These are phyloP conservation scores for Leishmania martiniquensis DNA, from an alignment of 208 protist species.

Conservation along the genomic window DNA sequence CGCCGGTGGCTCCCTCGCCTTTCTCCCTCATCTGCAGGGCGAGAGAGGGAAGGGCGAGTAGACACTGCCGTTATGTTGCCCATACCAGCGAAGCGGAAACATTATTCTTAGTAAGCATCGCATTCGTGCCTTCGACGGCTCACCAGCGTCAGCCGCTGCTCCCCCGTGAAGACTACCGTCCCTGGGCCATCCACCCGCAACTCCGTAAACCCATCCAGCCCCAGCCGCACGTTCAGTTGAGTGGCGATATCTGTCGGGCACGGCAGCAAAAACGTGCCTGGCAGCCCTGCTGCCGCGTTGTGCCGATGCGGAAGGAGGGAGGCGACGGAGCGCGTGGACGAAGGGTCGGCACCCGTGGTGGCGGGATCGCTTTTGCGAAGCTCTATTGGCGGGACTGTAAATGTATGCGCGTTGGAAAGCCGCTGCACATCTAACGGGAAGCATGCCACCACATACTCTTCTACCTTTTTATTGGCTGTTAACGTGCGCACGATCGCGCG, in stretches of 20 bases:
- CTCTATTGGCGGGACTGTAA: slow-evolving; percentile 1
- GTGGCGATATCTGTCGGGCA: slow-evolving; percentile 48
- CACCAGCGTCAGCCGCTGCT: slow-evolving; percentile 49
- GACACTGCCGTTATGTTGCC: background rate
- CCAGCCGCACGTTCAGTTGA: slow-evolving; percentile 62
- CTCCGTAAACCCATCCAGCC: slow-evolving; percentile 74
- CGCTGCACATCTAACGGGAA: slow-evolving; percentile 45
- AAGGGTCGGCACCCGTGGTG: background rate
- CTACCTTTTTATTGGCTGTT: slow-evolving; percentile 39
- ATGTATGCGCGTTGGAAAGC: slow-evolving; percentile 12
- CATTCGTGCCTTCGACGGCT: slow-evolving; percentile 1
- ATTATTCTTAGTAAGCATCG: background rate
- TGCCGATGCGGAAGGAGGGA: slow-evolving; percentile 6
- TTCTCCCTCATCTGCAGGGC: background rate
- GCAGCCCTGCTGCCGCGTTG: background rate
- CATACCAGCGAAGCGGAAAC: background rate
- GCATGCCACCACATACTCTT: slow-evolving; percentile 60
- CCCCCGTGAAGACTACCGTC: slow-evolving; percentile 70
- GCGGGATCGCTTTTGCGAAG: background rate
- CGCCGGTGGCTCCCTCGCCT: background rate
- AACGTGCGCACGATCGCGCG: slow-evolving; percentile 56
- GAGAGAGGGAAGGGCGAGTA: background rate
- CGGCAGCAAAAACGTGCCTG: slow-evolving; percentile 21
- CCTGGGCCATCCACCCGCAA: slow-evolving; percentile 77
- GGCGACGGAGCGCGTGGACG: slow-evolving; percentile 1